A percentile compares a stretch with the other conserved stretches of the same genome.
Conservation (phyloP, 192 early-diverging fungal genomes). For the Coemansia sp. region DNA sequence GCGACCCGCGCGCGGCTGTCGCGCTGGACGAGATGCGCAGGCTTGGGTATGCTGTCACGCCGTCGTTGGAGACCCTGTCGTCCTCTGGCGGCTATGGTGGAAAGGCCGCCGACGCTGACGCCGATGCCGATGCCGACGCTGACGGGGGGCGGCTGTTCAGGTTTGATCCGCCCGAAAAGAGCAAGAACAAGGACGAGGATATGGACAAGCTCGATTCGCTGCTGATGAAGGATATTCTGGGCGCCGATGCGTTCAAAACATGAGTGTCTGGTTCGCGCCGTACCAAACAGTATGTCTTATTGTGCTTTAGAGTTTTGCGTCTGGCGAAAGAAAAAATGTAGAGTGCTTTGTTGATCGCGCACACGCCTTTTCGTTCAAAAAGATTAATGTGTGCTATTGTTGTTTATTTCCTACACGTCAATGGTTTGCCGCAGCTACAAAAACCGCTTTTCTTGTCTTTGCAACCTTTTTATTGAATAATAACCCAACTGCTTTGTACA, state of each 20-base stretch:
- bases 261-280: neutral
- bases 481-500: neutral
- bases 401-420: too few relatives aligned
- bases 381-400: too few relatives aligned
- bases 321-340: too few relatives aligned
- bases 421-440: too few relatives aligned
- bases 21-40: constrained; percentile 67
- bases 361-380: too few relatives aligned
- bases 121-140: neutral
- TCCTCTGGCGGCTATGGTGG: neutral
- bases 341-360: too few relatives aligned
- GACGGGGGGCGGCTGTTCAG: neutral
- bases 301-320: neutral
- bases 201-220: neutral
- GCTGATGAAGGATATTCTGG: constrained; percentile 9
- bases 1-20: constrained; percentile 61
- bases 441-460: neutral
- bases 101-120: neutral
- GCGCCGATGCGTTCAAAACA: constrained; percentile 2
- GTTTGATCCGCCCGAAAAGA: neutral
- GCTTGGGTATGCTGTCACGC: constrained; percentile 57
- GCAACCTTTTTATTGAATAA: neutral
- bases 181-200: neutral
- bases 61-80: constrained; percentile 31
- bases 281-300: neutral